Conservation (phyloP, 2,329 filamentous ascomycete genomes). For the Fusarium robinianum region DNA sequence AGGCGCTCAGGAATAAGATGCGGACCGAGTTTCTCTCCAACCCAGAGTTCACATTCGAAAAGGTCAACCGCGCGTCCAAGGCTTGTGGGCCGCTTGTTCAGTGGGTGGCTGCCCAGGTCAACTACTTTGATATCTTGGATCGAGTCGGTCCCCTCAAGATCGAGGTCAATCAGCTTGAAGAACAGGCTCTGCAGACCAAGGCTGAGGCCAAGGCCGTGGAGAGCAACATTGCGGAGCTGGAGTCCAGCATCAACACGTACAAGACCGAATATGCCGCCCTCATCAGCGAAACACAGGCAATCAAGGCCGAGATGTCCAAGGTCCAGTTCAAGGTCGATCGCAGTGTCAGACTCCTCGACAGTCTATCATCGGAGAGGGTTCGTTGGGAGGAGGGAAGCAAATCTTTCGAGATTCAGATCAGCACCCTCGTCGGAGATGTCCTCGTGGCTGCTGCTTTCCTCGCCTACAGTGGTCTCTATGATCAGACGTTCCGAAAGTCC, state of each 20-base stretch:
- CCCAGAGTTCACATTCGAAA: slow-evolving; percentile 94
- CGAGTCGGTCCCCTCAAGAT: slow-evolving; percentile 89
- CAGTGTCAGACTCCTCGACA: slow-evolving; percentile 91
- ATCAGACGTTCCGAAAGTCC: slow-evolving; percentile 95
- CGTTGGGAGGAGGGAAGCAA: slow-evolving; percentile 98
- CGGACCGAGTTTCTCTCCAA: slow-evolving; percentile 88
- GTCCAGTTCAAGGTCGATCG: slow-evolving; percentile 98
- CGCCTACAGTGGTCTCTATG: slow-evolving; percentile 94
- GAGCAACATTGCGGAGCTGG: slow-evolving; percentile 80
- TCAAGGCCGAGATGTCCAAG: slow-evolving; percentile 94
- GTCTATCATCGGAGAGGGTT: slow-evolving; percentile 87
- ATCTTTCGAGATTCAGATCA: slow-evolving; percentile 97
- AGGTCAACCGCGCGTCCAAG: slow-evolving; percentile 93
- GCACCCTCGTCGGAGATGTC: slow-evolving; percentile 93
- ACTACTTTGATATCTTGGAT: slow-evolving; percentile 96
- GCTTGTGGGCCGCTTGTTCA: slow-evolving; percentile 96
- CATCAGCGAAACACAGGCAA: slow-evolving; percentile 95
- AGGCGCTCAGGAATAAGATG: slow-evolving; percentile 81
- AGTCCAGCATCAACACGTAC: slow-evolving; percentile 90
- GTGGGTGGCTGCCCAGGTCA: slow-evolving; percentile 96
- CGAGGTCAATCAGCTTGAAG: slow-evolving; percentile 85
- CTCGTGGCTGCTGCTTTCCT: slow-evolving; percentile 96
- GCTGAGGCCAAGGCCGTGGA: slow-evolving; percentile 91
- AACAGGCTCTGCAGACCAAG: slow-evolving; percentile 88
- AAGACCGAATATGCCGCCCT: slow-evolving; percentile 94